Percentiles rank a stretch among this genome's conserved stretches.
These are phyloP conservation scores for Backusella australiensis DNA, from an alignment of 192 early-diverging fungal species.

Conservation along the genomic window DNA sequence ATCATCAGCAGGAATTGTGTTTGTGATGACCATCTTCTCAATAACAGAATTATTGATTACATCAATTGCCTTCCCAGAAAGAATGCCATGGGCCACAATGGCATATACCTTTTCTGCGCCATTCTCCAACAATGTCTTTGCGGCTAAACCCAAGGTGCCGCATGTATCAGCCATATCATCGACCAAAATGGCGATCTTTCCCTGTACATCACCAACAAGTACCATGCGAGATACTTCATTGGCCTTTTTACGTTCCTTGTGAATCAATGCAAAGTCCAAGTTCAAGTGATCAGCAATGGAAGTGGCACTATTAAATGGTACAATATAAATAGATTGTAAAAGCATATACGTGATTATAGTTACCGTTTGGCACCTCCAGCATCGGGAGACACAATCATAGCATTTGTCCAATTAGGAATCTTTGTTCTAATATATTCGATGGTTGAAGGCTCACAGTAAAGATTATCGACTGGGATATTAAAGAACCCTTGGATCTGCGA, in stretches of 20 bases:
- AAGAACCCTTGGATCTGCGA: slow-evolving; percentile 97
- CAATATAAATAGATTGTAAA: neutral
- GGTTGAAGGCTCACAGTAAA: slow-evolving; percentile 87
- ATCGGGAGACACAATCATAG: slow-evolving; percentile 91
- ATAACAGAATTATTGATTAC: slow-evolving; percentile 76
- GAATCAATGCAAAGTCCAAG: slow-evolving; percentile 94
- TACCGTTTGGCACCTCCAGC: slow-evolving; percentile 93
- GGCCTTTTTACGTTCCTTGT: slow-evolving; percentile 93
- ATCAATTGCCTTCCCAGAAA: slow-evolving; percentile 90
- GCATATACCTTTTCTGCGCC: slow-evolving; percentile 91
- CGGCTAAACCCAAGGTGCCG: slow-evolving; percentile 85
- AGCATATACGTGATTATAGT: neutral
- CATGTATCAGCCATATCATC: slow-evolving; percentile 99
- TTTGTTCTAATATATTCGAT: slow-evolving; percentile 80
- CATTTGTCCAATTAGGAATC: slow-evolving; percentile 64
- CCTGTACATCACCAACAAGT: slow-evolving; percentile 90
- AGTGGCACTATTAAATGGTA: slow-evolving; percentile 67
- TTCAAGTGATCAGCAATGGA: slow-evolving; percentile 90
- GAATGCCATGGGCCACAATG: slow-evolving; percentile 91
- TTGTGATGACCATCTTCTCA: slow-evolving; percentile 75
- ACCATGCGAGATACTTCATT: slow-evolving; percentile 90
- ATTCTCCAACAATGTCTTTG: slow-evolving; percentile 82
- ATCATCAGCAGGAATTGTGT: slow-evolving; percentile 78
- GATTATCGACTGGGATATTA: slow-evolving; percentile 89
- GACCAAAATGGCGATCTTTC: slow-evolving; percentile 87